Percentiles rank a stretch among this genome's conserved stretches.
These are phyloP conservation scores for Neurospora sp. DNA, from an alignment of 495 filamentous ascomycete genomes.

Conservation along the genomic window DNA sequence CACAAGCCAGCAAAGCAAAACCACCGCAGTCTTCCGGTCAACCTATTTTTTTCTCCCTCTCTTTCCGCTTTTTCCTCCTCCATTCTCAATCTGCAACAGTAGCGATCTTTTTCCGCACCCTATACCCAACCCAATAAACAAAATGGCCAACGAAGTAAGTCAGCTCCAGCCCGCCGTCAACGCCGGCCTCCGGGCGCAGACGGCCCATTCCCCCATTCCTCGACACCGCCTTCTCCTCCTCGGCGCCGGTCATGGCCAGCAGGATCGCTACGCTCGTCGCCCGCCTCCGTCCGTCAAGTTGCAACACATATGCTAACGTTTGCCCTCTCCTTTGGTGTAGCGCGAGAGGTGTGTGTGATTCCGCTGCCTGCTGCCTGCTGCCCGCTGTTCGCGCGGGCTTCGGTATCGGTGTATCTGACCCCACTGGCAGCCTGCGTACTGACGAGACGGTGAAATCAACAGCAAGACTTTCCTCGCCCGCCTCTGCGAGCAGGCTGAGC, in stretches of 20 bases:
- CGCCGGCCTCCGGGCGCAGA: background rate
- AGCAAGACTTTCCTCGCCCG: conserved; percentile 99
- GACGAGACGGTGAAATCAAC: conserved; percentile 22
- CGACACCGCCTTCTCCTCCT: conserved; percentile 17
- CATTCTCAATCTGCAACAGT: background rate
- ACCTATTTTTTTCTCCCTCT: conserved; percentile 4
- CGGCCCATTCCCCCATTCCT: conserved; percentile 21
- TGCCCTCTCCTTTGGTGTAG: conserved; percentile 30
- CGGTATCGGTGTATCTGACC: conserved; percentile 1
- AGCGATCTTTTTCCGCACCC: conserved; percentile 8
- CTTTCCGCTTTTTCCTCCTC: conserved; percentile 1
- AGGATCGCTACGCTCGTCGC: conserved; percentile 13
- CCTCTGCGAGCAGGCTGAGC: conserved; percentile 99
- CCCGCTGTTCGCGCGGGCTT: background rate
- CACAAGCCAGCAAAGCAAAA: conserved; percentile 25
- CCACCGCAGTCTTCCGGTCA: conserved; percentile 2
- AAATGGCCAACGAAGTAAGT: conserved; percentile 63
- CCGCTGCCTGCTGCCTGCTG: background rate
- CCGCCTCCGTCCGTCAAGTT: background rate
- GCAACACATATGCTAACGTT: conserved; percentile 31
- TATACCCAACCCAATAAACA: conserved; percentile 18
- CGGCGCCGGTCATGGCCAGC: conserved; percentile 16
- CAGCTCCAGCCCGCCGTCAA: conserved; percentile 10
- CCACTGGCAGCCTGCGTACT: conserved; percentile 8
- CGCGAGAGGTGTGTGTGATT: conserved; percentile 67